A percentile compares a stretch with the other conserved stretches of the same genome.
Conservation (phyloP, 495 filamentous ascomycete species). For the Pseudoneurospora amorphoporcata region DNA sequence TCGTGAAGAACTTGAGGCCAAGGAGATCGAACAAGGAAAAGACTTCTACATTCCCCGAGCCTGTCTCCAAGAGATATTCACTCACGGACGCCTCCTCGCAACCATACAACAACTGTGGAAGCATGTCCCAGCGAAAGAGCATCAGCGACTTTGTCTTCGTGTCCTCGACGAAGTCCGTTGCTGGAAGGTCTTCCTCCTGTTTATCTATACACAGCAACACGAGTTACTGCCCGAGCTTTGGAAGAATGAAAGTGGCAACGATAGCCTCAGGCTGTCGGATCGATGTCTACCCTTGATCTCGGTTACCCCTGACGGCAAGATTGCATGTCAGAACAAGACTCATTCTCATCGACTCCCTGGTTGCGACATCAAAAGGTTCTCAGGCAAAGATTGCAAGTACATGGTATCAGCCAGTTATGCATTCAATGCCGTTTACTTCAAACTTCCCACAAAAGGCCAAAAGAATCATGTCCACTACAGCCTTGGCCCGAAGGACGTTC, state of each 20-base stretch:
- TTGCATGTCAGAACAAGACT: not conserved
- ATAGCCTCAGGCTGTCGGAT: not conserved
- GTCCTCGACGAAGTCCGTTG: not conserved
- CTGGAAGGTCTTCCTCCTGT: not conserved
- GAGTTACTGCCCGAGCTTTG: accelerated
- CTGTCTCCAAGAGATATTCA: not conserved
- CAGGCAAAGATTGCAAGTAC: accelerated
- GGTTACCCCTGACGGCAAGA: not conserved
- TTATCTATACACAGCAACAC: not conserved
- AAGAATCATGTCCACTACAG: not conserved
- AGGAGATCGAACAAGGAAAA: not conserved
- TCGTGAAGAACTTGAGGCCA: not conserved
- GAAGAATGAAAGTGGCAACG: not conserved
- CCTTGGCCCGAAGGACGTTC: not conserved
- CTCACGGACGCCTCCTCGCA: not conserved
- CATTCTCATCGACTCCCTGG: not conserved
- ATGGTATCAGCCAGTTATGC: not conserved
- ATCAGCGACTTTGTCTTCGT: not conserved
- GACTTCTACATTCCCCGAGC: not conserved
- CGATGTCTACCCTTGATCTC: not conserved
- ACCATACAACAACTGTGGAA: not conserved
- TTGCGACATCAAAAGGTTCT: accelerated
- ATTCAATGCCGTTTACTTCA: not conserved
- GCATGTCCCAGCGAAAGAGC: not conserved
- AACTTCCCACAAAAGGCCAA: not conserved